Evolutionary conservation across 75 land plant genomes (phyloP), one percentile per base, ranked within the genome.

Genomic region (Cunninghamia lanceolata): DNA sequence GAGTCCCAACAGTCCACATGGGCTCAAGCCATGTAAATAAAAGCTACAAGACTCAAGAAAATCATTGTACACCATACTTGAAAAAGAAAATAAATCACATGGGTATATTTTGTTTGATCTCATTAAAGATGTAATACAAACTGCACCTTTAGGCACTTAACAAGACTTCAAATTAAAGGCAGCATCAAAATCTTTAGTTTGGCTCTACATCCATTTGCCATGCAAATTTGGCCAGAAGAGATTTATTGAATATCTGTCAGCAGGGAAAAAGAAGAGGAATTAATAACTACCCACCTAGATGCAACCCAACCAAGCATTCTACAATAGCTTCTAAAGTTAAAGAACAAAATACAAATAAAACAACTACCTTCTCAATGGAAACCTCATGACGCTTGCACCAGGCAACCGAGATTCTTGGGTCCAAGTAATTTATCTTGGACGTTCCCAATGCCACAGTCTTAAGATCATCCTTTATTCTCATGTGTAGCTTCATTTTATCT

Each of bases 341-440:
- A 39, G 79, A 16, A 13, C 56, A 17, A 83, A 80, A 39, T 9
- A 28, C 7, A 52, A 50, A 82, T 82, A 15, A 17, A 46, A 74
- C 6, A 13, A 45, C 84, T 34, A 98, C 97, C 96, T 96, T 98
- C 89, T 98, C 99, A 90, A 98, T 96, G 8, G 99, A 97, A 79
- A 98, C 96, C 88, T 98, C 99, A 85, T 96, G 94, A 8, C 96
- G 91, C 86, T 98, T 98, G 91, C 99, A 98, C 99, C 99, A 98
- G 70, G 99, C 99, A 78, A 98, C 99, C 47, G 99, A 86, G 46
- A 98, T 98, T 75, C 99, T 91, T 68, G 99, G 99, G 87, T 98
- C 99, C 92, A 95, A 93, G 85, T 98, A 94, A n/a, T n/a, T n/a
- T n/a, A n/a, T n/a, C n/a, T n/a, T n/a, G n/a, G n/a, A n/a, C n/a